These are phyloP conservation scores for Adansonia gregorii DNA, from an alignment of 441 rosid genomes.

Conservation along the genomic window DNA sequence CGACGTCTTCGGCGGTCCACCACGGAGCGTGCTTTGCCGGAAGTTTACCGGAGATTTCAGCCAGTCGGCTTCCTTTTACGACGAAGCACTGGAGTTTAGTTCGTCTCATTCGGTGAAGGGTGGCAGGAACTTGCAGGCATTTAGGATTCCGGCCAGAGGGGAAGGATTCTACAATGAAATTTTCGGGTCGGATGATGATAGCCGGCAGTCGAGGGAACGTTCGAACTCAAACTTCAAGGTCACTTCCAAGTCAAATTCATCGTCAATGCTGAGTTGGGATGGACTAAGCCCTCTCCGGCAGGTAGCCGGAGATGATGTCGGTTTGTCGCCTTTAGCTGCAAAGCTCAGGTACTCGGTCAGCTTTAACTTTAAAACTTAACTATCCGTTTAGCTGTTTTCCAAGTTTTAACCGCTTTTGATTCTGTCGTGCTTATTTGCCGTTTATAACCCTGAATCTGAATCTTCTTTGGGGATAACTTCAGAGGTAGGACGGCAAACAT, in stretches of 20 bases:
- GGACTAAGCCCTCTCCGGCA: conserved; percentile 72
- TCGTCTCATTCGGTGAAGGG: conserved; percentile 35
- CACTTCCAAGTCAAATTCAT: conserved; percentile 61
- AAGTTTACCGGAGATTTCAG: conserved; percentile 61
- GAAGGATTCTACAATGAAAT: conserved; percentile 68
- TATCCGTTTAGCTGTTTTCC: background rate
- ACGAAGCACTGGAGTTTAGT: conserved; percentile 45
- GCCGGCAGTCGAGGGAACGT: conserved; percentile 50
- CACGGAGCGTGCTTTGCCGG: conserved; percentile 59
- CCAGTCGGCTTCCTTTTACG: conserved; percentile 58
- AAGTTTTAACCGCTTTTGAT: background rate
- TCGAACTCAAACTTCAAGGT: conserved; percentile 32
- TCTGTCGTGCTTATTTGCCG: conserved; percentile 11
- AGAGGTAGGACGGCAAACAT: background rate
- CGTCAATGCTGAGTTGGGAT: conserved; percentile 74
- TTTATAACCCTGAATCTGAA: conserved; percentile 15
- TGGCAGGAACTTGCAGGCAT: conserved; percentile 67
- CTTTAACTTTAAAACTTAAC: background rate
- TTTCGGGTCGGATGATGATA: conserved; percentile 48
- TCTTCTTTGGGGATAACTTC: background rate
- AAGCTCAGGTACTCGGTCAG: conserved; percentile 62
- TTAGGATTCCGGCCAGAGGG: conserved; percentile 61
- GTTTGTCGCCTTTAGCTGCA: conserved; percentile 70
- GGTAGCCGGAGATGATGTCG: conserved; percentile 57
- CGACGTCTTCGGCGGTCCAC: conserved; percentile 93